A percentile compares a stretch with the other conserved stretches of the same genome.
These are phyloP conservation scores for Aspergillus sp. DNA, from an alignment of 2,329 filamentous ascomycete species.

Conservation along the genomic window DNA sequence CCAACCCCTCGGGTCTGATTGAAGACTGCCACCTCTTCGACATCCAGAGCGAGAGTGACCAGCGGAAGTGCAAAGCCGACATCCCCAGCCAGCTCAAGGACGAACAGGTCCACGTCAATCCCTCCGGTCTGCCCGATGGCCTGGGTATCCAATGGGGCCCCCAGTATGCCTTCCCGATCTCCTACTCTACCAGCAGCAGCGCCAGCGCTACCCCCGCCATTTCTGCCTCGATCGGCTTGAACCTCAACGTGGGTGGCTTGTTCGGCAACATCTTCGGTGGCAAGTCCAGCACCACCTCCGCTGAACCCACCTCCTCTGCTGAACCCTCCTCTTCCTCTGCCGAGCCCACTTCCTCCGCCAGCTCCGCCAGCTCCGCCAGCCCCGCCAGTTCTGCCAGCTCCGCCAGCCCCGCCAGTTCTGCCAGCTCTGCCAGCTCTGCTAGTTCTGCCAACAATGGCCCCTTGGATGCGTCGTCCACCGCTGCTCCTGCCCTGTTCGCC, in stretches of 20 bases:
- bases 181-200: slow-evolving; percentile 5
- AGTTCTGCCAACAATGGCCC: not conserved
- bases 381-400: slow-evolving; percentile 1
- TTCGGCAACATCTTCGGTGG: slow-evolving; percentile 1
- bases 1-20: slow-evolving; percentile 59
- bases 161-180: slow-evolving; percentile 26
- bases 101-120: slow-evolving; percentile 41
- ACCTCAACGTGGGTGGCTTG: slow-evolving; percentile 4
- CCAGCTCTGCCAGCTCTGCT: slow-evolving; percentile 1
- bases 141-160: slow-evolving; percentile 43
- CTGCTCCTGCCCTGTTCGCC: not conserved
- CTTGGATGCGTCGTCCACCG: not conserved
- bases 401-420: slow-evolving; percentile 1
- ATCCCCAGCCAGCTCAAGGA: slow-evolving; percentile 46
- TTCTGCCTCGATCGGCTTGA: slow-evolving; percentile 1
- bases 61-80: slow-evolving; percentile 54
- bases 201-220: slow-evolving; percentile 2
- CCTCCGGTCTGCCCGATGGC: slow-evolving; percentile 56
- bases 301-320: not conserved
- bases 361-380: not conserved
- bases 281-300: not conserved
- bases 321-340: not conserved
- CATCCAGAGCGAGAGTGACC: slow-evolving; percentile 52
- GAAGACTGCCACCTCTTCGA: slow-evolving; percentile 68
- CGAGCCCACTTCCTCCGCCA: not conserved